phyloP scores from a whole-genome alignment of 805 yeast species.

The Sugiyamaella chiloensis region DNA sequence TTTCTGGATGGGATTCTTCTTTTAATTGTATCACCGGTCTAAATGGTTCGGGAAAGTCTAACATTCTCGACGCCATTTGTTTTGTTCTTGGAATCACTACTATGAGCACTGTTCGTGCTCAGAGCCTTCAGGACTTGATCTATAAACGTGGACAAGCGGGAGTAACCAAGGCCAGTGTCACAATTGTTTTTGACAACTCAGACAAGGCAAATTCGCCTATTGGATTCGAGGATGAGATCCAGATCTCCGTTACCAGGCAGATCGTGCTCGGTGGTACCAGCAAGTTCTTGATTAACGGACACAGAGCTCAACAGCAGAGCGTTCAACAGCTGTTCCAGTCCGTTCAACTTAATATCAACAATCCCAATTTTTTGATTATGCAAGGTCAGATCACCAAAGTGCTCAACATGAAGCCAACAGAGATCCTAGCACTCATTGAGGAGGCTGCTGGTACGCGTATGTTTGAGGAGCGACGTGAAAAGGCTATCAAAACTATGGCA shows the following conservation, averaged over 20 bases:
- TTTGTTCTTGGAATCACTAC: slow-evolving; percentile 96
- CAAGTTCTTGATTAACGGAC: slow-evolving; percentile 91
- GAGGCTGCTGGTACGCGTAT: slow-evolving; percentile 98
- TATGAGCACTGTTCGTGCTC: slow-evolving; percentile 93
- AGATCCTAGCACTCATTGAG: slow-evolving; percentile 84
- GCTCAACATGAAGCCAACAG: slow-evolving; percentile 90
- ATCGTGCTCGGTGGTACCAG: slow-evolving; percentile 87
- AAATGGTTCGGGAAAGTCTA: slow-evolving; percentile 97
- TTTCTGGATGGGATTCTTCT: slow-evolving; percentile 92
- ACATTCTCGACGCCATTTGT: slow-evolving; percentile 94
- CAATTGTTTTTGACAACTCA: slow-evolving; percentile 87
- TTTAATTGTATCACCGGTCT: slow-evolving; percentile 97
- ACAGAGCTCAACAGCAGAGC: slow-evolving; percentile 90
- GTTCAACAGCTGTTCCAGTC: slow-evolving; percentile 88
- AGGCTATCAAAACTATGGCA: slow-evolving; percentile 86
- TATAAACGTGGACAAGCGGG: slow-evolving; percentile 99
- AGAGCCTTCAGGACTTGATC: slow-evolving; percentile 86
- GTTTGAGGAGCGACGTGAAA: slow-evolving; percentile 89
- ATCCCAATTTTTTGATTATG: slow-evolving; percentile 96
- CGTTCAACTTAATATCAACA: slow-evolving; percentile 92
- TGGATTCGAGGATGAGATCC: slow-evolving; percentile 73
- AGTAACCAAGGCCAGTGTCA: slow-evolving; percentile 93
- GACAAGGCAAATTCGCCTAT: slow-evolving; percentile 78
- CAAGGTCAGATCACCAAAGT: slow-evolving; percentile 98
- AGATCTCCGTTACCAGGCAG: slow-evolving; percentile 89